Conservation (phyloP, 441 rosid genomes). For the Bocquillonia castaneifolia region DNA sequence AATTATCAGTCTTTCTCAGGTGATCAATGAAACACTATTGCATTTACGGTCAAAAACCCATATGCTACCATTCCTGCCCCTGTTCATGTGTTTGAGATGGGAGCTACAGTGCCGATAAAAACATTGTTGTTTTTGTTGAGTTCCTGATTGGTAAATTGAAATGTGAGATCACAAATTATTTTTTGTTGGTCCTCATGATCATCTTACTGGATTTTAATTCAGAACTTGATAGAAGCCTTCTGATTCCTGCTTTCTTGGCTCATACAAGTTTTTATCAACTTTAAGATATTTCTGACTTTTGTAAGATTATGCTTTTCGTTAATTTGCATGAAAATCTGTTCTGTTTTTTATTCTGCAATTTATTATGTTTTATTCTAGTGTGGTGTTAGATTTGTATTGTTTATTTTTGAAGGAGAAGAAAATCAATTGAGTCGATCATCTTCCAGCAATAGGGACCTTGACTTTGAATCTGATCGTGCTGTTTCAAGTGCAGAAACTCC, state of each 20-base stretch:
- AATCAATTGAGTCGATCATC: constrained; percentile 48
- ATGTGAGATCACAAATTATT: neutral
- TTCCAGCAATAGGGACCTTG: constrained; percentile 60
- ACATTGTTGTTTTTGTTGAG: neutral
- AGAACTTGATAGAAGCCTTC: neutral
- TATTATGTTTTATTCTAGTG: constrained; percentile 10
- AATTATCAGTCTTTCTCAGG: constrained; percentile 63
- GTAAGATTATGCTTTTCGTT: neutral
- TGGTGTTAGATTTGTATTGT: constrained; percentile 22
- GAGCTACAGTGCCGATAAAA: neutral
- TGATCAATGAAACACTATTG: constrained; percentile 23
- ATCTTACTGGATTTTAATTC: neutral
- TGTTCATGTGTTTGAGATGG: neutral
- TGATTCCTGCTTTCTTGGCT: neutral
- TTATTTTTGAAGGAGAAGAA: constrained; percentile 56
- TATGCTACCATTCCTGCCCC: neutral
- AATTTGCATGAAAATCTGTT: neutral
- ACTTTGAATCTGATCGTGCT: constrained; percentile 54
- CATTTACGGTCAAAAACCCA: neutral
- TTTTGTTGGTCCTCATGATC: neutral
- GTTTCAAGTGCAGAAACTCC: constrained; percentile 57
- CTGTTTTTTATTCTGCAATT: neutral
- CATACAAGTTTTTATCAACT: neutral
- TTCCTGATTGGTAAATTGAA: neutral
- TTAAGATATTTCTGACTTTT: neutral